Conservation (phyloP, 2,329 filamentous ascomycete genomes). For the Colletotrichum siamense region DNA sequence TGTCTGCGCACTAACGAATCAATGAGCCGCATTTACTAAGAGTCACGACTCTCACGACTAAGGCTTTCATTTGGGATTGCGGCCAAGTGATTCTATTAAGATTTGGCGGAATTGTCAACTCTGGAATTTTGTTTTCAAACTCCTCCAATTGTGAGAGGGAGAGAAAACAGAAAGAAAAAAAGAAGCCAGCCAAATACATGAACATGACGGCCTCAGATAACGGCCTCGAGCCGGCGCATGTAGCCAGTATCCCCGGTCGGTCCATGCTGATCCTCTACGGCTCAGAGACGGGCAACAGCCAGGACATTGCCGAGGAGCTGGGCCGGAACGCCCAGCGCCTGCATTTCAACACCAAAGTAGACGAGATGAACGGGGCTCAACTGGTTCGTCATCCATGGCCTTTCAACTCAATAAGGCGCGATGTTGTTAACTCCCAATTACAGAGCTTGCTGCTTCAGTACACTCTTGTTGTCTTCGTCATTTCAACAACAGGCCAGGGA, state of each 20-base stretch:
- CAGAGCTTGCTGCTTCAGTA: constrained; percentile 58
- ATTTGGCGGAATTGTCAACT: background rate
- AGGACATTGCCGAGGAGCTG: constrained; percentile 89
- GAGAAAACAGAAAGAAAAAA: background rate
- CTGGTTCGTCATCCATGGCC: constrained; percentile 61
- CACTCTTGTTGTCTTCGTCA: constrained; percentile 74
- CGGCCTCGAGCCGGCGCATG: constrained; percentile 20
- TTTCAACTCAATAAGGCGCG: background rate
- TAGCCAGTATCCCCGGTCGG: constrained; percentile 37
- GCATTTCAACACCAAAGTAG: constrained; percentile 77
- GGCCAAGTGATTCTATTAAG: background rate
- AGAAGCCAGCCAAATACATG: background rate
- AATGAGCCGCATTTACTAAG: background rate
- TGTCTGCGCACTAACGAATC: constrained; percentile 1
- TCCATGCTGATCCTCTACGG: constrained; percentile 81
- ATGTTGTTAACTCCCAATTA: background rate
- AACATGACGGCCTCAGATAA: background rate
- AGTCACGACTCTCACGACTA: background rate
- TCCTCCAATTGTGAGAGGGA: background rate
- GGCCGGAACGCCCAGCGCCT: constrained; percentile 76
- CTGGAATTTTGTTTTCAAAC: background rate
- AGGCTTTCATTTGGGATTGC: background rate
- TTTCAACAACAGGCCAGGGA: constrained; percentile 94
- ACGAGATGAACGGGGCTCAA: constrained; percentile 78
- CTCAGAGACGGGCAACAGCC: constrained; percentile 92